Base-by-base conservation (phyloP, 805 yeast species). In the Kazachstania africana region DNA sequence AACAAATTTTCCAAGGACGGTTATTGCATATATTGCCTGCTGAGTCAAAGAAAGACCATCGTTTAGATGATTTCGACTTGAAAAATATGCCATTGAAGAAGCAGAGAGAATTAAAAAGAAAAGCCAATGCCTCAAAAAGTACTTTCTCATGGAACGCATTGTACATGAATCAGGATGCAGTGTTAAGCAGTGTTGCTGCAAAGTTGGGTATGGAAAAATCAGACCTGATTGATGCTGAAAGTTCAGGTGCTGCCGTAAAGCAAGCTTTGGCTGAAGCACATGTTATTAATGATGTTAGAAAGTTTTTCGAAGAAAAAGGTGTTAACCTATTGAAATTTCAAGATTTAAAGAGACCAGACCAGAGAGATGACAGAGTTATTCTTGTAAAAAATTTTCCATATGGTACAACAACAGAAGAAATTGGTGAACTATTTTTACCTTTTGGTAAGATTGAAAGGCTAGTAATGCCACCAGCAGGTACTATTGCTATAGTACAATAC, bases 251-350 rank as follows among this genome's bases (percentile, higher is more conserved):
- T 32, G 96, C 95, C 1, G 97, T 91, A 10, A 83, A 87, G 52
- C 97, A 87, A 57, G 97, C 98, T 0, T 68, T 91, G 40, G 97
- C 98, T 0, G 98, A 91, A 60, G 93, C 96, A 2, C 91, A 85
- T 49, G 95, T 87, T 12, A 77, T 91, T 47, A 91, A 87, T 27
- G 91, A 79, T 55, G 94, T 91, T 9, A 72, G 95, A 48, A 72
- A 73, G 44, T 91, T 75, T 57, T 91, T 91, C 55, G 94, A 84
- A 53, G 57, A 63, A 16, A 78, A 78, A 50, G 94, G 94, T 22
- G 82, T 91, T 26, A 95, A 88, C 60, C 61, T 91, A 37, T 65
- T 78, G 3, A 68, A 74, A 22, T 88, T 91, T 50, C 60, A 60
- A 29, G 64, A 66, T 38, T 47, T 55, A 6, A 66, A 68, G 37